Conservation (phyloP, 2,329 filamentous ascomycete genomes). For the Penicillium sp. region DNA sequence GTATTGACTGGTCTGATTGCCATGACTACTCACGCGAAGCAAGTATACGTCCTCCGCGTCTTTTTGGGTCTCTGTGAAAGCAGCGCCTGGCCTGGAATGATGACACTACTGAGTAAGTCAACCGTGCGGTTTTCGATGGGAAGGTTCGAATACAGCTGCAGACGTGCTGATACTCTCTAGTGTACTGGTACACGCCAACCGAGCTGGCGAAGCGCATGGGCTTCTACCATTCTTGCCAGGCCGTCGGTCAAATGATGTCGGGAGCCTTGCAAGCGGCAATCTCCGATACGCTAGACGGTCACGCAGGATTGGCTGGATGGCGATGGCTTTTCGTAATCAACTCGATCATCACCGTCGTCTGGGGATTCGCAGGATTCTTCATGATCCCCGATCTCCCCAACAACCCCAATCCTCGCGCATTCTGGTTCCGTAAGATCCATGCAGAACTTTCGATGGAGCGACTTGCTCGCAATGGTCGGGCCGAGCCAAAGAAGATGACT, state of each 20-base stretch:
- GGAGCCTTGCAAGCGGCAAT: slow-evolving; percentile 36
- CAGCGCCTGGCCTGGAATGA: slow-evolving; percentile 34
- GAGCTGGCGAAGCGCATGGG: slow-evolving; percentile 38
- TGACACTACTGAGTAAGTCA: slow-evolving; percentile 32
- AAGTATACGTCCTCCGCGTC: slow-evolving; percentile 33
- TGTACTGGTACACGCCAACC: slow-evolving; percentile 43
- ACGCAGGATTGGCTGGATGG: slow-evolving; percentile 36
- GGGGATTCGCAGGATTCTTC: slow-evolving; percentile 37
- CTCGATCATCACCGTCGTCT: slow-evolving; percentile 40
- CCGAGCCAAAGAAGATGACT: slow-evolving; percentile 50
- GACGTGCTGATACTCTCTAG: slow-evolving; percentile 1
- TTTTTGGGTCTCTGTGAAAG: slow-evolving; percentile 34
- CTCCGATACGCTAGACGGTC: slow-evolving; percentile 33
- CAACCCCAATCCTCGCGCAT: slow-evolving; percentile 25
- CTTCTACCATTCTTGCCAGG: slow-evolving; percentile 35
- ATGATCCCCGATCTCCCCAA: slow-evolving; percentile 45
- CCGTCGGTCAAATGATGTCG: slow-evolving; percentile 34
- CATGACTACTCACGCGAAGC: slow-evolving; percentile 30
- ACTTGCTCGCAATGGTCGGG: slow-evolving; percentile 47
- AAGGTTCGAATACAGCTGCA: neutral
- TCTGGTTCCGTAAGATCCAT: slow-evolving; percentile 50
- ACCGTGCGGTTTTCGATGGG: neutral
- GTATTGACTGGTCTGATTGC: slow-evolving; percentile 33
- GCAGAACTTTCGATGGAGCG: slow-evolving; percentile 47
- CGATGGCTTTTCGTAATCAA: slow-evolving; percentile 43